Base-by-base conservation (phyloP, 108 stramenopile species). In the Pseudonitzschia multistriata region DNA sequence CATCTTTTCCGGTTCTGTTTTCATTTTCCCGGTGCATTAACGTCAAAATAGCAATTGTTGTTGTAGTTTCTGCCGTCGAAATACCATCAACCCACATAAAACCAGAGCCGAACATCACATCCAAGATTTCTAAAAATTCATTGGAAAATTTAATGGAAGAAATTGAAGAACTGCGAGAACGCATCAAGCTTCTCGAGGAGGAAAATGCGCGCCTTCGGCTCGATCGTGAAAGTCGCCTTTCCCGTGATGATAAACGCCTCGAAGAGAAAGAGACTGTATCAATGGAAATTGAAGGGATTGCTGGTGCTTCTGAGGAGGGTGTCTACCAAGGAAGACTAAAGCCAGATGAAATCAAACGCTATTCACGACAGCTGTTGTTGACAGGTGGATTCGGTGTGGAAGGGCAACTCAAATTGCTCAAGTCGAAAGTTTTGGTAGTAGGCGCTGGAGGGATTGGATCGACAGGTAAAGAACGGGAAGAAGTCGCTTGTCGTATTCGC, bases 361-460 rank as follows among this genome's bases (percentile, higher is more conserved):
- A 95, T 62, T 92, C 90, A 8, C 79, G 93, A 49, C 93, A 92
- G 63, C 76, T 94, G 6, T 70, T 88, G 3, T 66, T 94, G 10
- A 21, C 74, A 0, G 77, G 83, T 68, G 93, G 93, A 33, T 94
- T 91, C 64, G 91, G 93, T n/a, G 85, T 90, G 14, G 49, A 69
- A 49, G 93, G 93, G 56, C 93, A 95, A 74, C 53, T 66, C 40
- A 77, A 86, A 59, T 81, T 95, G 19, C 59, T 88, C 2, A 72
- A 78, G 5, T 86, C 86, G 13, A 83, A 84, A 3, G 82, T 92
- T 25, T 70, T 90, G 50, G 82, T 95, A 14, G 74, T 95, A 22
- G 93, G 93, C 19, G 93, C 93, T 24, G 93, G 93, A 30, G 93
- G 93, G 30, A 90, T 95, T 50, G 93, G 89, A 27, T 90, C 90